Base-by-base conservation (phyloP, 768 basidiomycete genomes). In the Albatrellus ellisii region DNA sequence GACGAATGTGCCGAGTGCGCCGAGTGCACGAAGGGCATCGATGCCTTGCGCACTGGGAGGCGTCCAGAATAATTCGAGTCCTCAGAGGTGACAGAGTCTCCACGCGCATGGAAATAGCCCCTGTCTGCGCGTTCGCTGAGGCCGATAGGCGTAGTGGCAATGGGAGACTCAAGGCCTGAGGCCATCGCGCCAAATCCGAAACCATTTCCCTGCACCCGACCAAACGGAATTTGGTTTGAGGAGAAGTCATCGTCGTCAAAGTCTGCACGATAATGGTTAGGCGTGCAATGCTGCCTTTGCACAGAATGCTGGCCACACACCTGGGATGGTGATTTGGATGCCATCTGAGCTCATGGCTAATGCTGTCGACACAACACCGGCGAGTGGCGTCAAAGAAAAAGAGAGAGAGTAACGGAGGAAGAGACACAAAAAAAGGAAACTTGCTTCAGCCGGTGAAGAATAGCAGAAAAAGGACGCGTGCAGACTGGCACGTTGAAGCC, bases 71-170 rank as follows among this genome's bases (percentile, higher is more conserved):
- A 64, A 15, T 68, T 62, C 5, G 87, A 89, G 54, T 86, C 82
- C 43, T 84, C 73, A 1, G 87, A 89, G 3, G 83, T 68, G 17
- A 72, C 69, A 8, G 87, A 89, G 56, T 87, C 83, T n/a, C 73
- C 79, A 41, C 87, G 70, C 17, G 72, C 60, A 59, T 89, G 87
- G 27, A 85, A 86, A 59, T 75, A 81, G 48, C 67, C 70, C 52
- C 70, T 65, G 40, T 82, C 77, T 11, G 62, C 59, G 37, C 67
- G 62, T 45, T 70, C 70, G 10, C 61, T 60, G 43, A 54, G 42
- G 2, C 57, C 57, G 32, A 73, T 52, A 3, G 79, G 72, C 18
- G 79, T 79, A 27, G 63, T 51, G 27, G 70, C 57, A 9, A 70
- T 75, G 8, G 85, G 83, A 15, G 83, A 86, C 50, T 84, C 80